Conservation (phyloP, 305 asterid species). For the Petunia hybrid region DNA sequence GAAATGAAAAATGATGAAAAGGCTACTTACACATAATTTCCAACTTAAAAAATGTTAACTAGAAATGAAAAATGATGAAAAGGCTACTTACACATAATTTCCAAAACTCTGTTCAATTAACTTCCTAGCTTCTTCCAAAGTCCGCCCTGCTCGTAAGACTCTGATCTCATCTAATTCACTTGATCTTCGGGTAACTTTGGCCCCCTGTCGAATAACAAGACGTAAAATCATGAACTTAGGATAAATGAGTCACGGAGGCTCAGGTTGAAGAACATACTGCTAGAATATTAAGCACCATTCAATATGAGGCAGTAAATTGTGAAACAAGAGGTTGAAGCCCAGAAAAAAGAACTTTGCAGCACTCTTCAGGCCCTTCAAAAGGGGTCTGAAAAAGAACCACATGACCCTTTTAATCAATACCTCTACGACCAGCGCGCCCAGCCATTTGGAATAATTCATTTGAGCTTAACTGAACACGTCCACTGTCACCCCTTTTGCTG, state of each 20-base stretch:
- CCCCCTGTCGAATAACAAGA: slow-evolving; percentile 58
- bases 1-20: too few relatives aligned
- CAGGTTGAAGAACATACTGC: slow-evolving; percentile 59
- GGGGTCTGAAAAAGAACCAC: slow-evolving; percentile 88
- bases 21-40: too few relatives aligned
- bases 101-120: too few relatives aligned
- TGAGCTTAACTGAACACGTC: slow-evolving; percentile 71
- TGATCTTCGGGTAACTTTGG: slow-evolving; percentile 65
- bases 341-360: slow-evolving; percentile 92
- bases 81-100: too few relatives aligned
- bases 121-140: too few relatives aligned
- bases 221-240: slow-evolving; percentile 12
- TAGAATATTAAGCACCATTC: slow-evolving; percentile 96
- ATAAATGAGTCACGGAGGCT: slow-evolving; percentile 36
- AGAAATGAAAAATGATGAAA: too few relatives aligned
- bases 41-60: not conserved
- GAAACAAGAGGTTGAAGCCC: slow-evolving; percentile 91
- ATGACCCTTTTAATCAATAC: slow-evolving; percentile 87
- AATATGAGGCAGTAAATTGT: slow-evolving; percentile 93
- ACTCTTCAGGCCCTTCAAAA: slow-evolving; percentile 86
- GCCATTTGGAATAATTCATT: slow-evolving; percentile 96
- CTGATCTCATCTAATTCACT: slow-evolving; percentile 50
- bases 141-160: too few relatives aligned
- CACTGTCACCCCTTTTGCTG: slow-evolving; percentile 88
- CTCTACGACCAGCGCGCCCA: slow-evolving; percentile 97